Evolutionary conservation across 352 stramenopile genomes (phyloP).

Genomic region (Globisporangium parvum): DNA sequence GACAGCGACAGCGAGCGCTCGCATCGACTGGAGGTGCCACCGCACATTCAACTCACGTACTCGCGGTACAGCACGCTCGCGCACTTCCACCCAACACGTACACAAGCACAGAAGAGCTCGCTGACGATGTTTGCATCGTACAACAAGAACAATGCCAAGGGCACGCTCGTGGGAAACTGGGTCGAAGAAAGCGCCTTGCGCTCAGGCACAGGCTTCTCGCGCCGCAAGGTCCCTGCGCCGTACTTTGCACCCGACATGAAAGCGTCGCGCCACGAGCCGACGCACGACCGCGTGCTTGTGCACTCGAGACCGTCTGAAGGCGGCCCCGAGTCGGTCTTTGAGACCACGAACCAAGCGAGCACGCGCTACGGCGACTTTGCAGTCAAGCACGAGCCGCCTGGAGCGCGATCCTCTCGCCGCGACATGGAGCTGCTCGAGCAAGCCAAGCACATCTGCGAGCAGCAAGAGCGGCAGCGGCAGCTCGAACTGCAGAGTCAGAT

Average conservation of each 20-base stretch:
- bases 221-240: conserved; percentile 39
- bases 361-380: conserved; percentile 40
- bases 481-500: conserved; percentile 18
- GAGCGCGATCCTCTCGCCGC: conserved; percentile 35
- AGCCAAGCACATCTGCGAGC: conserved; percentile 29
- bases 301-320: conserved; percentile 17
- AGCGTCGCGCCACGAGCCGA: conserved; percentile 36
- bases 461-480: conserved; percentile 24
- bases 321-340: conserved; percentile 21
- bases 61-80: not conserved
- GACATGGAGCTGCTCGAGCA: conserved; percentile 37
- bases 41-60: not conserved
- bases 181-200: conserved; percentile 76
- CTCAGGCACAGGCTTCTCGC: conserved; percentile 45
- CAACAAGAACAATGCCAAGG: conserved; percentile 82
- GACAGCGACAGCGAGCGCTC: too few relatives aligned
- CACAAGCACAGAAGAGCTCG: not conserved
- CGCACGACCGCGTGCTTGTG: conserved; percentile 44
- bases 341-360: conserved; percentile 55
- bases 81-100: not conserved
- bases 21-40: too few relatives aligned
- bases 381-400: conserved; percentile 19
- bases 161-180: conserved; percentile 77
- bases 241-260: conserved; percentile 33
- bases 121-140: conserved; percentile 46